These are phyloP conservation scores for Penicillium argentinense DNA, from an alignment of 495 filamentous ascomycete genomes.

Conservation along the genomic window DNA sequence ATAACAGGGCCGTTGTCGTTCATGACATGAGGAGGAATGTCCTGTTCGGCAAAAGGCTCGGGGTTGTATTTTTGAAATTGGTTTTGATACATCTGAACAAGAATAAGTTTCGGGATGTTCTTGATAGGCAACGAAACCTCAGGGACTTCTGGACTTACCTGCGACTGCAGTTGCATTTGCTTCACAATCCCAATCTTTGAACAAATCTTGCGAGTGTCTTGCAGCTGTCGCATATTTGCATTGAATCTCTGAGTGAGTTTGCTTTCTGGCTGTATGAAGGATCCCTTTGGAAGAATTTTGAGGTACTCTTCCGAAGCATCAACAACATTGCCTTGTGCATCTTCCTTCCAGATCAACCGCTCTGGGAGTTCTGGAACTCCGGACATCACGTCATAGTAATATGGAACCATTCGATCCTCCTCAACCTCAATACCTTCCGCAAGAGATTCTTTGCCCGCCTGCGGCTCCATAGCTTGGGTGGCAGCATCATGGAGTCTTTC, in stretches of 20 bases:
- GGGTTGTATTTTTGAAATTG: constrained; percentile 98
- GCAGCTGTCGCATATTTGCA: constrained; percentile 90
- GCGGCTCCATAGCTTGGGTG: constrained; percentile 46
- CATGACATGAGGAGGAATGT: constrained; percentile 80
- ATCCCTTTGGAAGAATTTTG: constrained; percentile 66
- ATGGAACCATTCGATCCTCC: constrained; percentile 75
- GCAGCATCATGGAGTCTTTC: constrained; percentile 51
- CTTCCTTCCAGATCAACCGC: constrained; percentile 81
- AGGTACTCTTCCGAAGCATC: constrained; percentile 82
- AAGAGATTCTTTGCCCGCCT: constrained; percentile 64
- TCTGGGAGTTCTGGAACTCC: constrained; percentile 80
- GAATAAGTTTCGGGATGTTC: no score
- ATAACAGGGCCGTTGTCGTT: constrained; percentile 87
- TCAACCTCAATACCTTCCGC: constrained; percentile 91
- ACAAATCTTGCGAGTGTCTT: constrained; percentile 93
- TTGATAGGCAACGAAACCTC: no score
- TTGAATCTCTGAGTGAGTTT: constrained; percentile 76
- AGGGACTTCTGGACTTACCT: no score
- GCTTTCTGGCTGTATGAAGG: constrained; percentile 77
- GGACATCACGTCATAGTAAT: constrained; percentile 89
- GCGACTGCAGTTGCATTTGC: constrained; percentile 98
- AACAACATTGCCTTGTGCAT: constrained; percentile 79
- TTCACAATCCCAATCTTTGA: constrained; percentile 97
- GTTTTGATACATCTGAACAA: constrained; percentile 83
- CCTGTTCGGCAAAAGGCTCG: constrained; percentile 82